Percentiles rank a stretch among this genome's conserved stretches.
phyloP scores from a whole-genome alignment of 1,284 basidiomycete genomes.

The Rhodotorula glutinis region DNA sequence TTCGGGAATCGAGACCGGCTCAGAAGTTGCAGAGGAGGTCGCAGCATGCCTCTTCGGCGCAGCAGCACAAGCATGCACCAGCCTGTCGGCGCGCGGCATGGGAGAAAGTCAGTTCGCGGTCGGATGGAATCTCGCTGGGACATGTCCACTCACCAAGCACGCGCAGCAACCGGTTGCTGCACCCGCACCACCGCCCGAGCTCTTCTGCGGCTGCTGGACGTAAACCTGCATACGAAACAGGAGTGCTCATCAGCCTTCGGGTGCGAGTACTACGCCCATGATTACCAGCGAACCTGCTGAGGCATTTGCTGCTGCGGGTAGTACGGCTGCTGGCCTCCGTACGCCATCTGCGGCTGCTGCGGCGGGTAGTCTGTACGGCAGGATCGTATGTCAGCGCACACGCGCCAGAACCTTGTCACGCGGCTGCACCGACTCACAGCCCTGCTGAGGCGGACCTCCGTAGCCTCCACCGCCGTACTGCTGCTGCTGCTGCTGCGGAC shows the following conservation, averaged over 20 bases:
- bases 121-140: no score
- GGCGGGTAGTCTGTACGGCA: slow-evolving; percentile 4
- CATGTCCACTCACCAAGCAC: slow-evolving; percentile 22
- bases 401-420: neutral
- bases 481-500: neutral
- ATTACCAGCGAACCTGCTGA: slow-evolving; percentile 12
- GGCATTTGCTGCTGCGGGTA: slow-evolving; percentile 12
- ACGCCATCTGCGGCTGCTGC: slow-evolving; percentile 11
- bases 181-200: slow-evolving; percentile 8
- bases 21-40: neutral
- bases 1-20: neutral
- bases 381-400: neutral
- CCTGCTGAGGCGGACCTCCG: neutral
- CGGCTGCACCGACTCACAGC: neutral
- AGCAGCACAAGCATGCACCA: slow-evolving; percentile 23
- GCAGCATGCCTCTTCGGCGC: slow-evolving; percentile 16
- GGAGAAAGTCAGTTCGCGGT: no score
- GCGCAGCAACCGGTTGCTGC: slow-evolving; percentile 27
- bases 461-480: neutral
- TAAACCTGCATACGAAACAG: slow-evolving; percentile 7
- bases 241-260: neutral
- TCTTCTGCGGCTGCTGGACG: slow-evolving; percentile 30
- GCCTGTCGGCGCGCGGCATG: neutral
- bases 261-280: no score
- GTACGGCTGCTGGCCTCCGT: slow-evolving; percentile 14